Evolutionary conservation across 2,329 filamentous ascomycete genomes (phyloP), one percentile per base, ranked within the genome.

Genomic region (Calycina herbarum): DNA sequence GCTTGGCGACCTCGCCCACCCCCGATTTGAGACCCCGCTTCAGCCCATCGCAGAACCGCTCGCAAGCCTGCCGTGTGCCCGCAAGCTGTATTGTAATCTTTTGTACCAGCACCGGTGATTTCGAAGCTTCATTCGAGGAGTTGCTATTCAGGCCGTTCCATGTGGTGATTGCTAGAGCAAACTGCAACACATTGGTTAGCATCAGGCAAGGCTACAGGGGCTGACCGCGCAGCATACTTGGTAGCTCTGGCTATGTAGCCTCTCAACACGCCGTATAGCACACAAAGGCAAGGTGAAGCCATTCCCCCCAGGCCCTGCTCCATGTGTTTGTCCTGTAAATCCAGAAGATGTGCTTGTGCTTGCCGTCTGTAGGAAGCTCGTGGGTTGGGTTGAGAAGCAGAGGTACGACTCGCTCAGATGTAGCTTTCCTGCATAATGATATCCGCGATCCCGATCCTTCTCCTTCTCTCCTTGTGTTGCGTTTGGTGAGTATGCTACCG

Each of bases 241-340:
- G 76, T 96, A 95, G 71, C 89, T 95, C 74, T 96, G 92, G 74
- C 93, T 97, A 75, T 97, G 94, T 64, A 99, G 82, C 65, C 95
- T 86, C 81, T 99, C 95, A 27, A 99, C 95, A 61, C 94, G 85
- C 68, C 95, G 86, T 73, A 99, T 94, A 62, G 93, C 91, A 77
- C 92, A 97, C 27, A 99, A 84, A 4, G 95, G 95, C 64, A 98
- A 87, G 1, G 92, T 97, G 78, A 99, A 98, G 67, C 95, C 95
- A 82, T 97, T 97, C 48, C 94, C 94, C 64, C 92, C 92, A 3
- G 95, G 94, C 0, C 95, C 95, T 27, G 92, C 92, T 66, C 95
- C 93, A 76, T 97, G 91, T 33, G 94, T 97, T 77, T 96, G 92
- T 17, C 94, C 95, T 3, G 93, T 96, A 79, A 96, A 98, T 65